Base-by-base conservation (phyloP, 768 basidiomycete genomes). In the Udeniomyces megalosporus region DNA sequence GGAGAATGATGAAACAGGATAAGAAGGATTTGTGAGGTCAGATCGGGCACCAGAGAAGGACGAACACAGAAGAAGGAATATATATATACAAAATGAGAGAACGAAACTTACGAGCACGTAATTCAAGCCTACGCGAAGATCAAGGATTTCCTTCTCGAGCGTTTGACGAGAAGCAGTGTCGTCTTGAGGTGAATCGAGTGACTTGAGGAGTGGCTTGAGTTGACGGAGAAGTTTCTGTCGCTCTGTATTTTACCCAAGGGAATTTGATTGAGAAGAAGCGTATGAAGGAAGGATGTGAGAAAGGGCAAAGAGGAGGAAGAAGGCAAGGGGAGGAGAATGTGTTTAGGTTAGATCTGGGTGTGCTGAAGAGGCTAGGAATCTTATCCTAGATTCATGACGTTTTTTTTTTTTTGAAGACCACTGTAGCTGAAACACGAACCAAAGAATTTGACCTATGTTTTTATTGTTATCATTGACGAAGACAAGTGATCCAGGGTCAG, bases 91-190 rank as follows among this genome's bases (percentile, higher is more conserved):
- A n/a, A n/a, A 29, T 5, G 4, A 10, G 44, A n/a, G 15, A 31
- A 42, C 22, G 14, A 35, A 45, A 44, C 74, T 62, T 66, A 90
- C 91, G 72, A 90, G 70, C 54, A 92, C 81, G 70, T 96, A 97
- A 71, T 92, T 91, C 49, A 95, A 77, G 71, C 93, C 89, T 15
- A 92, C 79, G n/a, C 92, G 79, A 17, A 87, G 76, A 61, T 82
- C 79, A 10, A 75, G 70, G 44, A 95, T 70, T 14, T 78, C 73
- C 45, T 73, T 69, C 61, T 81, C 76, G 12, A 84, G 70, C 62
- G 71, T 66, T 59, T 70, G 68, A 31, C 68, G 68, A 62, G 76
- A 71, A 57, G 74, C 74, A 62, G 82, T 48, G 76, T 52, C 54
- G 10, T 48, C 45, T 12, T 51, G 24, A 32, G 26, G 55, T 24